These are phyloP conservation scores for Aspergillus nanangensis DNA, from an alignment of 495 filamentous ascomycete species.

Conservation along the genomic window DNA sequence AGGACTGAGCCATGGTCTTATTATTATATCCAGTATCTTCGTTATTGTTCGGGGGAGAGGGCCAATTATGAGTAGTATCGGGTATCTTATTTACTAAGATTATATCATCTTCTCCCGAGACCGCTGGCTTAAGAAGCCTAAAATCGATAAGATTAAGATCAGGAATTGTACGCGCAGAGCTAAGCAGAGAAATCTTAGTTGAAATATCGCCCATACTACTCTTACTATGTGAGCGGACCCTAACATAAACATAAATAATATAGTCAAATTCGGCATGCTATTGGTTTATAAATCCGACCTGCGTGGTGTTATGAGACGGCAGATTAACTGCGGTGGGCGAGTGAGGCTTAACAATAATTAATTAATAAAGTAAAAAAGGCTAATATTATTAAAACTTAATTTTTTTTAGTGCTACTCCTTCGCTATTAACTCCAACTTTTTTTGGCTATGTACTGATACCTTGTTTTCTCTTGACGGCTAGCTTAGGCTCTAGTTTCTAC, in stretches of 20 bases:
- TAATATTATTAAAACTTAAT: constrained; percentile 4
- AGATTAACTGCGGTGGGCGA: not conserved
- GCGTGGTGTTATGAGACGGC: constrained; percentile 1
- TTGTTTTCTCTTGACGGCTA: constrained; percentile 3
- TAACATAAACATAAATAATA: constrained; percentile 1
- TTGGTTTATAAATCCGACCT: constrained; percentile 1
- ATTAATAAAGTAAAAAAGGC: not conserved
- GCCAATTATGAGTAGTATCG: not conserved
- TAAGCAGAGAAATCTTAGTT: constrained; percentile 1
- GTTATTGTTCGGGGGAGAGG: not conserved
- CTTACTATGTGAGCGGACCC: constrained; percentile 4
- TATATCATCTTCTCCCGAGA: not conserved
- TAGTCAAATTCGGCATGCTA: constrained; percentile 4
- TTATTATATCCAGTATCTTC: not conserved
- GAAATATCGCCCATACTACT: constrained; percentile 5
- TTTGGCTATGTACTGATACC: not conserved
- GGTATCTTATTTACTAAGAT: not conserved
- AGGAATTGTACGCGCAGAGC: constrained; percentile 2
- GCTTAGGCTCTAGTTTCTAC: constrained; percentile 1
- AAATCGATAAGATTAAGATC: constrained; percentile 6
- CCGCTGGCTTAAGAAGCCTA: constrained; percentile 4
- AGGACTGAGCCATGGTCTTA: constrained; percentile 1
- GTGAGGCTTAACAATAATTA: constrained; percentile 1
- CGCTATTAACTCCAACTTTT: not conserved
- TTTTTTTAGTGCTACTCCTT: not conserved